These are phyloP conservation scores for Cytospora mali DNA, from an alignment of 2,329 filamentous ascomycete genomes.

Conservation along the genomic window DNA sequence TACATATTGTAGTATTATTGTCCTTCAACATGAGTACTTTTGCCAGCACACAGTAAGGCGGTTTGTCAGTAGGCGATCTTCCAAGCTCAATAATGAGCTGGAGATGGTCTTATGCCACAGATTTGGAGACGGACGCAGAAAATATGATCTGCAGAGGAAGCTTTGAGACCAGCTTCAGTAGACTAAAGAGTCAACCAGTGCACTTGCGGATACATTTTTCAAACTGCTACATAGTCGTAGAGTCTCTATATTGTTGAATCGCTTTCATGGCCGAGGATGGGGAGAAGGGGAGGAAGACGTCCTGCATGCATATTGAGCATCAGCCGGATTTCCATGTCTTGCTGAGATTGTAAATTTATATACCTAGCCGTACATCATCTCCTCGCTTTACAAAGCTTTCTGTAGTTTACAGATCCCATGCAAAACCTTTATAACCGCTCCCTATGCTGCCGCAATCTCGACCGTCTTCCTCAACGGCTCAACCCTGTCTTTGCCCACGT, in stretches of 20 bases:
- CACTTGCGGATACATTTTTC: neutral
- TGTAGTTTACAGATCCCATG: neutral
- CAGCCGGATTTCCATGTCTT: neutral
- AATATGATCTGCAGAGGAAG: neutral
- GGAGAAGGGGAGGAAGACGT: neutral
- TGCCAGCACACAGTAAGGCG: neutral
- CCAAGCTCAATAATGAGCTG: neutral
- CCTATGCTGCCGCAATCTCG: conserved; percentile 39
- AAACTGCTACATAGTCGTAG: neutral
- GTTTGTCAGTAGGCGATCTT: neutral
- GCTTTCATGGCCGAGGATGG: neutral
- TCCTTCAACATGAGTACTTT: too few species aligned
- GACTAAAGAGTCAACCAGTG: neutral
- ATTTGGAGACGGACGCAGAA: too few species aligned
- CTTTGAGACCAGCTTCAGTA: neutral
- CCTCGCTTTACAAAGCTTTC: neutral
- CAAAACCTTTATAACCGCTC: neutral
- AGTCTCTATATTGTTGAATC: neutral
- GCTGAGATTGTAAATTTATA: neutral
- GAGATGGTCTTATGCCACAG: neutral
- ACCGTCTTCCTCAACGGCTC: conserved; percentile 39
- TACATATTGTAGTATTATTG: neutral
- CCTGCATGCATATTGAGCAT: neutral
- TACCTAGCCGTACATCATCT: neutral
- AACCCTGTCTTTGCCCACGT: conserved; percentile 33